Conservation (phyloP, 495 filamentous ascomycete species). For the Clavariopsis aquatica region DNA sequence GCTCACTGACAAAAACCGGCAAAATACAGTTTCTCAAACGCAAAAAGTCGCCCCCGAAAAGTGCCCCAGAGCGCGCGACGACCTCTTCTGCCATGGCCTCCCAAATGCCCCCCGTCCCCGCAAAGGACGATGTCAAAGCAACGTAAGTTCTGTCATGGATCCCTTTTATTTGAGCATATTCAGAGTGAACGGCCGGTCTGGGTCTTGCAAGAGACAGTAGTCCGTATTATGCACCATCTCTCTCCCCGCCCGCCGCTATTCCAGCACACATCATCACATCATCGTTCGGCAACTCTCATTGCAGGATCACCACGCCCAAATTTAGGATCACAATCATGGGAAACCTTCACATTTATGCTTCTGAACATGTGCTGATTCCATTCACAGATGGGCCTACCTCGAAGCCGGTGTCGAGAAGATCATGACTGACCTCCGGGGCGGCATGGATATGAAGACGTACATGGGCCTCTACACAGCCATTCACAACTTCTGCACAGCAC, state of each 20-base stretch:
- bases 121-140: slow-evolving; percentile 78
- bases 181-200: neutral
- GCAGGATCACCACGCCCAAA: neutral
- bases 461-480: slow-evolving; percentile 98
- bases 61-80: slow-evolving; percentile 35
- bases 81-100: slow-evolving; percentile 30
- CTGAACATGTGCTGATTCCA: neutral
- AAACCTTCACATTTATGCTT: slow-evolving; percentile 1
- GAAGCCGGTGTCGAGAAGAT: slow-evolving; percentile 85
- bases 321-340: neutral
- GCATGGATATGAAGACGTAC: slow-evolving; percentile 91
- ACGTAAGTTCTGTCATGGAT: slow-evolving; percentile 61
- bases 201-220: neutral
- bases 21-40: slow-evolving; percentile 29
- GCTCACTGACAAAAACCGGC: neutral
- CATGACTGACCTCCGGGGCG: slow-evolving; percentile 86
- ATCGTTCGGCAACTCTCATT: neutral
- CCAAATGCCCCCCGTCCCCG: slow-evolving; percentile 53
- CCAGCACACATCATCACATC: neutral
- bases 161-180: neutral
- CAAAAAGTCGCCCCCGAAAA: slow-evolving; percentile 34
- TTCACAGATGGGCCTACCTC: slow-evolving; percentile 78
- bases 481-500: slow-evolving; percentile 98
- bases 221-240: neutral
- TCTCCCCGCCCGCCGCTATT: neutral